Evolutionary conservation across 768 basidiomycete genomes (phyloP).

Genomic region (Agrocybe praecox): DNA sequence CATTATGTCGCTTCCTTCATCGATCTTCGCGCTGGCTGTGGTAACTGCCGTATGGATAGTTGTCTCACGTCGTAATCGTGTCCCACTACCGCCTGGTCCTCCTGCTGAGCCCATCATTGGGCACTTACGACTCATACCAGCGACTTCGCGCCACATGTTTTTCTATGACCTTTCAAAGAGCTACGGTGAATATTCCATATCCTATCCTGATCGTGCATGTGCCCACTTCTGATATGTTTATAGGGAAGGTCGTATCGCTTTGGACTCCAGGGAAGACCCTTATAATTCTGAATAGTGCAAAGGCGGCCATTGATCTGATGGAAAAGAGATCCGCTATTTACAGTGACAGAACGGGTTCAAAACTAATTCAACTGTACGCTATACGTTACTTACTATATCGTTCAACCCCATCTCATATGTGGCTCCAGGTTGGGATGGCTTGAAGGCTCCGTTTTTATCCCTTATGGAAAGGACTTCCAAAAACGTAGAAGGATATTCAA

Average conservation of each 20-base stretch:
- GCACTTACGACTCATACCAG: conserved; percentile 34
- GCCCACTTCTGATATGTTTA: neutral
- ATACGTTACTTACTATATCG: conserved; percentile 11
- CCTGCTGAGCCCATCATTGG: conserved; percentile 40
- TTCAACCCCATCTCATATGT: neutral
- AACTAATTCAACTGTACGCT: conserved; percentile 1
- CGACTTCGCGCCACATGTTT: conserved; percentile 15
- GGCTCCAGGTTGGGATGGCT: conserved; percentile 49
- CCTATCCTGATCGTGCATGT: neutral
- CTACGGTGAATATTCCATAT: conserved; percentile 27
- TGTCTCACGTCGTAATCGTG: no score
- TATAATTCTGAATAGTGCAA: conserved; percentile 49
- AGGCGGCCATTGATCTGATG: conserved; percentile 52
- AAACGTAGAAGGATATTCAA: conserved; percentile 48
- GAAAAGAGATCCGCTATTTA: conserved; percentile 64
- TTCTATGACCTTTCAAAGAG: conserved; percentile 22
- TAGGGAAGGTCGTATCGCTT: conserved; percentile 41
- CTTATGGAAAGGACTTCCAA: conserved; percentile 50
- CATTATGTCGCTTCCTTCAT: no score
- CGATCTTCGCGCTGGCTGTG: no score
- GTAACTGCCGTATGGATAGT: no score
- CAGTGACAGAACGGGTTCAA: conserved; percentile 51
- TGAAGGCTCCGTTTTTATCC: conserved; percentile 45
- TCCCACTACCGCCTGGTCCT: conserved; percentile 32
- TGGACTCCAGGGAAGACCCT: conserved; percentile 59